Conservation (phyloP, 352 stramenopile species). For the Paralagenidium karlingii region DNA sequence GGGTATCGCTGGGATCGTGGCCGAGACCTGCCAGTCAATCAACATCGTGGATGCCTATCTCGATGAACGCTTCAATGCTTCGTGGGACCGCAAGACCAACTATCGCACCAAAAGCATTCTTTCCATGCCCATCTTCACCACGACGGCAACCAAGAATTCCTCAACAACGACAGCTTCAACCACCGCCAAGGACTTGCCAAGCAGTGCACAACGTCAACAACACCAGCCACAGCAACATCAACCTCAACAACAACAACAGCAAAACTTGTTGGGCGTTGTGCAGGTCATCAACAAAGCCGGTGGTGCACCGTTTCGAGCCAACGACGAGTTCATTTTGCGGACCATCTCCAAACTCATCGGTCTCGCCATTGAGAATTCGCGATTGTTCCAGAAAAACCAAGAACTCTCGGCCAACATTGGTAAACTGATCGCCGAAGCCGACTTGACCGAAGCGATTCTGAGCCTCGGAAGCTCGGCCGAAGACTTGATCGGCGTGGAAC, state of each 20-base stretch:
- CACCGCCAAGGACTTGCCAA: neutral
- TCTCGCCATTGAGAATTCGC: slow-evolving; percentile 67
- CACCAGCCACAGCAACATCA: slow-evolving; percentile 8
- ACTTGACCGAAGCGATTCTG: slow-evolving; percentile 41
- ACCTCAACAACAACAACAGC: too few relatives aligned
- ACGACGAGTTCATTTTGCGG: slow-evolving; percentile 62
- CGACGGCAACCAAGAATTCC: slow-evolving; percentile 10
- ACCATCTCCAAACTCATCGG: slow-evolving; percentile 70
- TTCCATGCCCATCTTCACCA: slow-evolving; percentile 54
- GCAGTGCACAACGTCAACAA: neutral
- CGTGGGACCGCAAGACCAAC: slow-evolving; percentile 70
- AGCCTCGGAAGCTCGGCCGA: slow-evolving; percentile 40
- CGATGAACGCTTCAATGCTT: slow-evolving; percentile 60
- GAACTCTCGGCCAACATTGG: slow-evolving; percentile 48
- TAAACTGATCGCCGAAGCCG: slow-evolving; percentile 40
- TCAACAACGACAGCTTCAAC: neutral
- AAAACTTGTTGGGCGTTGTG: slow-evolving; percentile 49
- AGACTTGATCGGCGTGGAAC: slow-evolving; percentile 60
- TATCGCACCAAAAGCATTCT: slow-evolving; percentile 76
- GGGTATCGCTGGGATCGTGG: slow-evolving; percentile 57
- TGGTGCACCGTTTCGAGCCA: slow-evolving; percentile 56
- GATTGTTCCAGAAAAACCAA: slow-evolving; percentile 71
- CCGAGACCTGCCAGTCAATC: slow-evolving; percentile 41
- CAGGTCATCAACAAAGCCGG: slow-evolving; percentile 78
- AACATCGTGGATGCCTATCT: slow-evolving; percentile 69